Evolutionary conservation across 2,329 filamentous ascomycete genomes (phyloP).

Genomic region (Clonostachys chloroleuca): DNA sequence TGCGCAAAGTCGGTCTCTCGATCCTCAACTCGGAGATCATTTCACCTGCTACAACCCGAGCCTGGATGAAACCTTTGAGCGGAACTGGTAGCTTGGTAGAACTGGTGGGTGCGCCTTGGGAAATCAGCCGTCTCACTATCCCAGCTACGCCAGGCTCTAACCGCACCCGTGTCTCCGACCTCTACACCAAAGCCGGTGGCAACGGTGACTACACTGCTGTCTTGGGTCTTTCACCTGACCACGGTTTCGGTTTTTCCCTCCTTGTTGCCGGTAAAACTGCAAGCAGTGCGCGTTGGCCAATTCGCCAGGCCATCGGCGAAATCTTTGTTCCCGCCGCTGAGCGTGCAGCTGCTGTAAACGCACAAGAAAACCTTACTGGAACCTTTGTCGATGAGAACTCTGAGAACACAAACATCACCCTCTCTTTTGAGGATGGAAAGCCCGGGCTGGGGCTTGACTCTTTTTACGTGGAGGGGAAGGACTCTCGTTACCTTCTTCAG

Average conservation of each 20-base stretch:
- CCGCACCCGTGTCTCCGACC: slow-evolving; percentile 17
- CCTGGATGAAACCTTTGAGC: slow-evolving; percentile 10
- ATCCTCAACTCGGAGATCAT: slow-evolving; percentile 11
- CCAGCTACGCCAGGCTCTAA: slow-evolving; percentile 5
- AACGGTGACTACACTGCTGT: slow-evolving; percentile 16
- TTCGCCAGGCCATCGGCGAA: slow-evolving; percentile 9
- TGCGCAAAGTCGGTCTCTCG: slow-evolving; percentile 8
- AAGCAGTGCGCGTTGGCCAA: slow-evolving; percentile 6
- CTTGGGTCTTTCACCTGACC: slow-evolving; percentile 12
- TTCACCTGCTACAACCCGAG: slow-evolving; percentile 1
- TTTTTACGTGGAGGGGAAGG: neutral
- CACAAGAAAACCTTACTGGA: slow-evolving; percentile 7
- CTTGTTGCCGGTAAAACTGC: slow-evolving; percentile 15
- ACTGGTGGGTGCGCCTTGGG: slow-evolving; percentile 11
- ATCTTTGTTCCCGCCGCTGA: slow-evolving; percentile 11
- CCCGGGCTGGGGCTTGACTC: neutral
- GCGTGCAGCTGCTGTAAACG: slow-evolving; percentile 9
- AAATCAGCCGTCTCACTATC: slow-evolving; percentile 9
- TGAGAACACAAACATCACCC: slow-evolving; percentile 12
- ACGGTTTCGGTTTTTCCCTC: slow-evolving; percentile 14
- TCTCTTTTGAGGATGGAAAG: slow-evolving; percentile 1
- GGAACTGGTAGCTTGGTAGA: slow-evolving; percentile 5
- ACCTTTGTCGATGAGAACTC: slow-evolving; percentile 5
- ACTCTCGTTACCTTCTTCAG: neutral
- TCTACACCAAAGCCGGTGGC: slow-evolving; percentile 14